Percentiles rank a stretch among this genome's conserved stretches.
These are phyloP conservation scores for Leucoagaricus sp. DNA, from an alignment of 1,284 basidiomycete species.

Conservation along the genomic window DNA sequence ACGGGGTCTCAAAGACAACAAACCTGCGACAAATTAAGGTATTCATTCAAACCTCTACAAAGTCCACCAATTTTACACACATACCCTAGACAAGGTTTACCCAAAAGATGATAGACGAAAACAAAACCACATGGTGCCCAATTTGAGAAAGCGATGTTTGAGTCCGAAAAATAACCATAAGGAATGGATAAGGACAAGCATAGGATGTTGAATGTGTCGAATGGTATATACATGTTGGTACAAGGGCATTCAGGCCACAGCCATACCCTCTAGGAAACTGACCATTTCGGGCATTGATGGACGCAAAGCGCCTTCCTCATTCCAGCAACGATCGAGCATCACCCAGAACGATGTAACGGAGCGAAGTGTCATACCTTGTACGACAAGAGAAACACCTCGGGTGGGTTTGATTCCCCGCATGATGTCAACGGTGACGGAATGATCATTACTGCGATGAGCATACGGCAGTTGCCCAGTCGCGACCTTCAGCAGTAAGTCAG, in stretches of 20 bases:
- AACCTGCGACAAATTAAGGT: too few relatives aligned
- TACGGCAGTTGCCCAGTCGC: conserved; percentile 53
- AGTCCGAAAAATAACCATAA: too few relatives aligned
- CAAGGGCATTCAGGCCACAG: conserved; percentile 9
- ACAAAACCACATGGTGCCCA: too few relatives aligned
- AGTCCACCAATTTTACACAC: too few relatives aligned
- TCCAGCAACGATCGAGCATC: conserved; percentile 48
- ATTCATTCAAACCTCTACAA: too few relatives aligned
- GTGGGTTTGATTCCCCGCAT: conserved; percentile 50
- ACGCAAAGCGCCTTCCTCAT: conserved; percentile 25
- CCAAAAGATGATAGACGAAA: too few relatives aligned
- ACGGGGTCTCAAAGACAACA: too few relatives aligned
- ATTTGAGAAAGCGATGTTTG: too few relatives aligned
- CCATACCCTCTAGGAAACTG: conserved; percentile 24
- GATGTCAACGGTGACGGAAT: conserved; percentile 55
- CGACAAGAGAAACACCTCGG: conserved; percentile 17
- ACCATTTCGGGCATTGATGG: conserved; percentile 33
- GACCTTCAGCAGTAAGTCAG: conserved; percentile 33
- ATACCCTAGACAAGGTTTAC: too few relatives aligned
- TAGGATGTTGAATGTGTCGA: background rate
- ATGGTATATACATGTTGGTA: background rate
- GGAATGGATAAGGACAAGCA: too few relatives aligned
- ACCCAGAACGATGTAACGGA: conserved; percentile 36
- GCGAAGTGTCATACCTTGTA: conserved; percentile 25
- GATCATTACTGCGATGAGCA: conserved; percentile 50